Evolutionary conservation across 441 rosid genomes (phyloP).

Genomic region (Kokia cookei): DNA sequence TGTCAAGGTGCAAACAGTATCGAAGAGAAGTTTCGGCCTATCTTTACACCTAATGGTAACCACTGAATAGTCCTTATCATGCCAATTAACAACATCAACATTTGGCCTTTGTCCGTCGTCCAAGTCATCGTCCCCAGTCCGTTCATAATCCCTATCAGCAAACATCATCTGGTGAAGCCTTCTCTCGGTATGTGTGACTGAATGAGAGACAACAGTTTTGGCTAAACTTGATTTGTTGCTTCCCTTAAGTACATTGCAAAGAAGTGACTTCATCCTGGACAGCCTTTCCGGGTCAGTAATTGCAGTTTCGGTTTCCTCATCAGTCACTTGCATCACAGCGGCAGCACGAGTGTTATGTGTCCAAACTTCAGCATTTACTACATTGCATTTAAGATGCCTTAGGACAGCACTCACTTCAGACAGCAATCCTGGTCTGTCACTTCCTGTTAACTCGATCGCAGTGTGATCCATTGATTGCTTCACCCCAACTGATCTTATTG

Average conservation of each 20-base stretch:
- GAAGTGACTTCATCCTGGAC: slow-evolving; percentile 54
- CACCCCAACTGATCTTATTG: slow-evolving; percentile 62
- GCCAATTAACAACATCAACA: slow-evolving; percentile 72
- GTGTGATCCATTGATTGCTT: slow-evolving; percentile 63
- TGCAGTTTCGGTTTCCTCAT: slow-evolving; percentile 59
- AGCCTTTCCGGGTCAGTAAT: slow-evolving; percentile 58
- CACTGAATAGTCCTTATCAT: slow-evolving; percentile 73
- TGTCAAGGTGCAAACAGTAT: slow-evolving; percentile 81
- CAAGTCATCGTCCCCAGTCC: slow-evolving; percentile 29
- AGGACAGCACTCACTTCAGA: slow-evolving; percentile 88
- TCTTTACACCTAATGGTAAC: slow-evolving; percentile 81
- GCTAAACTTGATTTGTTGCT: slow-evolving; percentile 65
- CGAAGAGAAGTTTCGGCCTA: slow-evolving; percentile 85
- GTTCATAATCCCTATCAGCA: slow-evolving; percentile 88
- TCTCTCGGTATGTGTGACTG: slow-evolving; percentile 63
- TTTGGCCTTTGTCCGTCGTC: slow-evolving; percentile 59
- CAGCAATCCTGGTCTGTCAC: slow-evolving; percentile 82
- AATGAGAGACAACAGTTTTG: slow-evolving; percentile 61
- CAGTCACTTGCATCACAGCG: slow-evolving; percentile 82
- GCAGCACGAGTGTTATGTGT: slow-evolving; percentile 87
- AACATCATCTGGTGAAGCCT: slow-evolving; percentile 99
- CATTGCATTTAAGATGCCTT: slow-evolving; percentile 74
- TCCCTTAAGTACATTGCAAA: slow-evolving; percentile 74
- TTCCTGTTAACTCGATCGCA: slow-evolving; percentile 73
- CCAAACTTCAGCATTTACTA: slow-evolving; percentile 86